Evolutionary conservation across 140 eudicot genomes (phyloP).

Genomic region (Stevia rebaudiana): DNA sequence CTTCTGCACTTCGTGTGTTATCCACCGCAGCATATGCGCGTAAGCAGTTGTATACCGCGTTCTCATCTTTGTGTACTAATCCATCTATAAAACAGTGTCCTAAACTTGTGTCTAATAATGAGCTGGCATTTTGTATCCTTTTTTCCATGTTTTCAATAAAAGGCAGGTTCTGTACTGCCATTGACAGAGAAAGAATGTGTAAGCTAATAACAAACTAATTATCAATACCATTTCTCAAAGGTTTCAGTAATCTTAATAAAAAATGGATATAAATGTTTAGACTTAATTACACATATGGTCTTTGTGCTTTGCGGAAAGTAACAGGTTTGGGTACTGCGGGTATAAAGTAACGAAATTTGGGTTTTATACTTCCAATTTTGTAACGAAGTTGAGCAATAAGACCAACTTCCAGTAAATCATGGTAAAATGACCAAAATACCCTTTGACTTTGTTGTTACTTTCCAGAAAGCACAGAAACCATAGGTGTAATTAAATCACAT

Average conservation of each 20-base stretch:
- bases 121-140: constrained; percentile 82
- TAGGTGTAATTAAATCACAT: too few species aligned
- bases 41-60: constrained; percentile 88
- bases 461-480: too few species aligned
- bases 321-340: too few species aligned
- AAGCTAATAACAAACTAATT: constrained; percentile 11
- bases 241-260: constrained; percentile 3
- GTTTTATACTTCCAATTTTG: too few species aligned
- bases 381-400: too few species aligned
- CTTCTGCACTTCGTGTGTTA: constrained; percentile 83
- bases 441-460: too few species aligned
- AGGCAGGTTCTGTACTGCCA: constrained; percentile 99
- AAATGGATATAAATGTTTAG: neutral
- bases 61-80: constrained; percentile 74
- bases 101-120: constrained; percentile 76
- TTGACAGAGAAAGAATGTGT: constrained; percentile 31
- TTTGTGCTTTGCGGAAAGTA: too few species aligned
- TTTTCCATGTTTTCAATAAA: constrained; percentile 91
- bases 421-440: too few species aligned
- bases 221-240: neutral
- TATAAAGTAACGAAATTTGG: too few species aligned
- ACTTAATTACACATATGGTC: too few species aligned
- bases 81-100: constrained; percentile 96
- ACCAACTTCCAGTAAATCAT: too few species aligned
- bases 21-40: constrained; percentile 99